Conservation (phyloP, 768 basidiomycete species). For the Myochromella boudieri region DNA sequence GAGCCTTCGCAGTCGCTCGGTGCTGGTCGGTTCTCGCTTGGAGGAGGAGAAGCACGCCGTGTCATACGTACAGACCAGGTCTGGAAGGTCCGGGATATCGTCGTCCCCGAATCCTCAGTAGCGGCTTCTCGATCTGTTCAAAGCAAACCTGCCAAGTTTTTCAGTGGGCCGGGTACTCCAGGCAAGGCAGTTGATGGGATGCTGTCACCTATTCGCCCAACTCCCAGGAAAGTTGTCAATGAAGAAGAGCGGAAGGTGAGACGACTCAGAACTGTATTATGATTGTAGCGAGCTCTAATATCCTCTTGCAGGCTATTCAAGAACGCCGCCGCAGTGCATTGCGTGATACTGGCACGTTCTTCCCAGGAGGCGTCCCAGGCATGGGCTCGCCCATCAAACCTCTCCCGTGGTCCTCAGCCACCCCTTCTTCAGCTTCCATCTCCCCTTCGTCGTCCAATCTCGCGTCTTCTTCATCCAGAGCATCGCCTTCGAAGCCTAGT, state of each 20-base stretch:
- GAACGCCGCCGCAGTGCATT: slow-evolving; percentile 63
- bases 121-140: slow-evolving; percentile 5
- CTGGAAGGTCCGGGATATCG: slow-evolving; percentile 58
- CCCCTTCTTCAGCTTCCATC: slow-evolving; percentile 6
- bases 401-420: slow-evolving; percentile 20
- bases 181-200: slow-evolving; percentile 13
- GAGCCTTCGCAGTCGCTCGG: neutral
- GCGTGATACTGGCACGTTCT: slow-evolving; percentile 46
- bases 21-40: slow-evolving; percentile 39
- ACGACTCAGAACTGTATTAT: neutral
- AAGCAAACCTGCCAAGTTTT: neutral
- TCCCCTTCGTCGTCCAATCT: slow-evolving; percentile 4
- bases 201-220: slow-evolving; percentile 2
- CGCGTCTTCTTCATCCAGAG: neutral
- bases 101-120: slow-evolving; percentile 32
- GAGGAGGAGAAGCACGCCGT: slow-evolving; percentile 45
- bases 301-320: slow-evolving; percentile 49
- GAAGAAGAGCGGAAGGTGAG: slow-evolving; percentile 49
- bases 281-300: neutral
- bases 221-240: slow-evolving; percentile 26
- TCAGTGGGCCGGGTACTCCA: neutral
- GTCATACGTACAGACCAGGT: slow-evolving; percentile 44
- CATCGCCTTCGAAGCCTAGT: slow-evolving; percentile 10
- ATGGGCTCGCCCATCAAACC: slow-evolving; percentile 27
- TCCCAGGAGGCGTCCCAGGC: slow-evolving; percentile 54